Percentiles rank a stretch among this genome's conserved stretches.
phyloP scores from a whole-genome alignment of 1,284 basidiomycete species.

The Trametes versicolor region DNA sequence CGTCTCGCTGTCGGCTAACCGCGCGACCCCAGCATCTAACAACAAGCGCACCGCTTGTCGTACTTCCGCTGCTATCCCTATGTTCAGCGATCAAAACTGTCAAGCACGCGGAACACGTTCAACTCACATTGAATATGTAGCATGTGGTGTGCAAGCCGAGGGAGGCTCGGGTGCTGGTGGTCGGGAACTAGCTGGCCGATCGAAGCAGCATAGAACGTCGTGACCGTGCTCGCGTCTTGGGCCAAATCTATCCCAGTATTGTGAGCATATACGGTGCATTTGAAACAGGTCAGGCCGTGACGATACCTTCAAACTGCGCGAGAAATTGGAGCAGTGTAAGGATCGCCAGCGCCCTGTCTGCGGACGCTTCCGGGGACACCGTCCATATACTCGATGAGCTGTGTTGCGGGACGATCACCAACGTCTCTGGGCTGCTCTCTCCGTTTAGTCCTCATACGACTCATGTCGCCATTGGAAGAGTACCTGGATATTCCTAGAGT shows the following conservation, averaged over 20 bases:
- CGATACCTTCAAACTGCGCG: constrained; percentile 73
- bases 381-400: constrained; percentile 65
- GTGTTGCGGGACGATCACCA: constrained; percentile 54
- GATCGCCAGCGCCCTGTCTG: constrained; percentile 74
- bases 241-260: constrained; percentile 72
- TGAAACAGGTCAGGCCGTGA: background rate
- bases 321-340: constrained; percentile 75
- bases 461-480: background rate
- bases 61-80: constrained; percentile 64
- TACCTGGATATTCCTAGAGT: constrained; percentile 62
- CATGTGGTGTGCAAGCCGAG: constrained; percentile 79
- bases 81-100: background rate
- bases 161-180: constrained; percentile 75
- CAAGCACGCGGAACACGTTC: background rate
- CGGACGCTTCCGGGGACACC: constrained; percentile 75
- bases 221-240: constrained; percentile 72
- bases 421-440: constrained; percentile 46
- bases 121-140: constrained; percentile 74
- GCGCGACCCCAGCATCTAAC: constrained; percentile 78
- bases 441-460: background rate
- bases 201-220: constrained; percentile 81
- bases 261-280: background rate
- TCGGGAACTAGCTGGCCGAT: constrained; percentile 68
- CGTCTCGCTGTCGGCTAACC: constrained; percentile 74
- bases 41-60: constrained; percentile 79